Conservation (phyloP, 192 early-diverging fungal genomes). For the Oehlia diaphana region DNA sequence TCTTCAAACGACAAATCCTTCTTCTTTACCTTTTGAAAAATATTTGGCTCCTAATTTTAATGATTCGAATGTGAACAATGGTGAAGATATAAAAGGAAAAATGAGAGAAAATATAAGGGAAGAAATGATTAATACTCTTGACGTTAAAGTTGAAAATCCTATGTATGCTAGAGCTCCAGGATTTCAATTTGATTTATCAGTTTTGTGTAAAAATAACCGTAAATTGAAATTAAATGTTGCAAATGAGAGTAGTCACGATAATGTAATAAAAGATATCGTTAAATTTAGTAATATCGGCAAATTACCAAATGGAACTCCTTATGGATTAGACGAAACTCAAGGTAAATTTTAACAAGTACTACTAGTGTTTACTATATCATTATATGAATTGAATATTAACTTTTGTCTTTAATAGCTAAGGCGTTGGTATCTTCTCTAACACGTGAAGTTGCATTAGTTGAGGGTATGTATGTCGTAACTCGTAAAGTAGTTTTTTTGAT, state of each 20-base stretch:
- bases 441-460: conserved; percentile 54
- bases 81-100: no score
- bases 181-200: neutral
- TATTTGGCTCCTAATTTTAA: conserved; percentile 30
- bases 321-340: neutral
- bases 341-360: no score
- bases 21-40: conserved; percentile 40
- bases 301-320: no score
- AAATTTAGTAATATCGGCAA: neutral
- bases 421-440: conserved; percentile 49
- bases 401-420: neutral
- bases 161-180: conserved; percentile 19
- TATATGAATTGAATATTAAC: no score
- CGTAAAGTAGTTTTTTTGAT: no score
- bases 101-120: neutral
- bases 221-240: neutral
- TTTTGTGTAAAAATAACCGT: neutral
- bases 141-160: neutral
- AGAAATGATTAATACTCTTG: neutral
- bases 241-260: neutral
- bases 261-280: neutral
- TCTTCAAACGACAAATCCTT: conserved; percentile 35
- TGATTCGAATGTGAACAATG: neutral
- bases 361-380: no score
- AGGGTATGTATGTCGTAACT: conserved; percentile 15